Evolutionary conservation across 805 yeast genomes (phyloP), one percentile per base, ranked within the genome.

Genomic region (Starmerella vaccinii): DNA sequence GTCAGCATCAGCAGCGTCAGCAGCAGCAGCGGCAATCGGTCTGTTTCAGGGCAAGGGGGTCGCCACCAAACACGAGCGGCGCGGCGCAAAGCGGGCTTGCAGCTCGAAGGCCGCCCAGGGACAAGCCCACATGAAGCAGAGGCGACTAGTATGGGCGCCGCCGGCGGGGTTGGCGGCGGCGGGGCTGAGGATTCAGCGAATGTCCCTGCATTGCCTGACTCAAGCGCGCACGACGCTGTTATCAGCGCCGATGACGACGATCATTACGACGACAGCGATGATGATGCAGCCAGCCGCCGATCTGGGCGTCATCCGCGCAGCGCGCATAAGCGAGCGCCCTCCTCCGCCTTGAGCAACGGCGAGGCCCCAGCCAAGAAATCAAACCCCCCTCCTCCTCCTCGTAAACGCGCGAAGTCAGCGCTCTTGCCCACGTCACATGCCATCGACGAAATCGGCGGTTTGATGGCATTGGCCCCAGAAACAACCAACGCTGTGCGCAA

Each of bases 401-500:
- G 30, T 21, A 54, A 49, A 24, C 18, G 35, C n/a, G 48, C 21
- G 33, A 41, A 27, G 33, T 27, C 34, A 6, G 26, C 50, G n/a
- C n/a, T n/a, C 6, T 50, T 34, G 16, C 59, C 59, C 1, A 45
- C 47, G n/a, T 23, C 39, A 4, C 23, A 26, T 2, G 19, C 33
- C 15, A 30, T 57, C 7, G 47, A 35, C 4, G 23, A 33, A n/a
- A 19, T 58, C 10, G 55, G 49, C 29, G 46, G 12, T 10, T 35
- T 34, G 8, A 44, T 54, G 49, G 56, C 49, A 3, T 49, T 59
- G 8, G 33, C 37, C 16, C 13, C 27, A 2, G 15, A 27, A 16
- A 54, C 59, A 1, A 38, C 46, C 1, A 50, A 52, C 8, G 57
- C 60, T 7, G 59, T 65, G 9, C 49, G 52, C 7, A 52, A 55